Evolutionary conservation across 345 rosid genomes (phyloP), one percentile per base, ranked within the genome.

Genomic region (Xanthoceras sorbifolium): DNA sequence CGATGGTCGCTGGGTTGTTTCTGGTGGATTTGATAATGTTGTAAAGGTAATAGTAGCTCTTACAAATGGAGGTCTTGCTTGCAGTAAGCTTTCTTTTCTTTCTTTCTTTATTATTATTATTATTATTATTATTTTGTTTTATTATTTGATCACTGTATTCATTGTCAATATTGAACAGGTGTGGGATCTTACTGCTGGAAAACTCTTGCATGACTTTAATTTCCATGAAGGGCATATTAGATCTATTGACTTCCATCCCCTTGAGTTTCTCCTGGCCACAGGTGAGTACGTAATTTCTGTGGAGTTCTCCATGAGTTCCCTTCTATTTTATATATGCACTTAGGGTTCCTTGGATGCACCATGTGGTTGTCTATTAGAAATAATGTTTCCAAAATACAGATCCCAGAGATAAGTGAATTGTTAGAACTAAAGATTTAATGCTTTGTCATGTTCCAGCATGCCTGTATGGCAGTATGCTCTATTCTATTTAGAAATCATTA

Each of bases 1-100:
- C n/a, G 98, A 96, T 90, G 99, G 99, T 66, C 99, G 98, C 29
- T 96, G 99, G 99, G 97, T 96, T 32, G 97, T 96, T 80, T 92
- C 99, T 40, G 99, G 99, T 82, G 99, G 99, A 86, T 78, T 71
- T 78, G 99, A 96, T 82, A 94, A 90, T 85, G 87, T 79, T 79
- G 97, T 94, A 23, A 96, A 96, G 97, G 99, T 96, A 85, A 72
- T 67, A 54, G 63, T 71, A 73, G 57, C 71, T 69, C 65, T 40
- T 79, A 28, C 18, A 52, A 32, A 54, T 57, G 31, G 34, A 62
- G 54, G 60, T 31, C 14, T 57, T 32, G 44, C 12, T 55, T 72
- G 38, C 2, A 62, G 29, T 38, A 57, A 71, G 64, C 54, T 14
- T 20, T 48, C 40, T 76, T 29, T 22, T 23, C 68, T 48, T 20